Conservation (phyloP, 2,329 filamentous ascomycete species). For the Mycosphaerella arachidis region DNA sequence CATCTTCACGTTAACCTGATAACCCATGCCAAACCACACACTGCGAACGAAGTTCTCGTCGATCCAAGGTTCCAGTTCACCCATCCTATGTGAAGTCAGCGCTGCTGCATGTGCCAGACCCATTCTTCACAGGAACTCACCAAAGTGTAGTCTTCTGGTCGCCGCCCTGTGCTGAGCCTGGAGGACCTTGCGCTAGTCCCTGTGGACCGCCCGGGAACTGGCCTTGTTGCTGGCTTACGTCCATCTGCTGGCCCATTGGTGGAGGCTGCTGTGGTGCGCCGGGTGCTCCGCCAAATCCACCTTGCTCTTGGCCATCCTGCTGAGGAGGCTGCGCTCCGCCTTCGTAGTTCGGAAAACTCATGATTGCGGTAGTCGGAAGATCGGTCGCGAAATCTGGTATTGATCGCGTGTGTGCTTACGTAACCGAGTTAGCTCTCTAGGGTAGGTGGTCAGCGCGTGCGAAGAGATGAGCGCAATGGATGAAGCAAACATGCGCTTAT, state of each 20-base stretch:
- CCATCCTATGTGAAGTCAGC: constrained; percentile 68
- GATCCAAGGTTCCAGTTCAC: constrained; percentile 97
- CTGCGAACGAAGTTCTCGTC: constrained; percentile 98
- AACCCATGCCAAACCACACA: constrained; percentile 87
- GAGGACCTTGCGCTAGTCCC: constrained; percentile 39
- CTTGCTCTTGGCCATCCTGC: constrained; percentile 29
- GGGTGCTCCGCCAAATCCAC: constrained; percentile 46
- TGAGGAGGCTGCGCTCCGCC: constrained; percentile 57
- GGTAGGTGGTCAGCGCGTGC: constrained; percentile 10
- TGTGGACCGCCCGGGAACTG: constrained; percentile 42
- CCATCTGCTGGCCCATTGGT: constrained; percentile 55
- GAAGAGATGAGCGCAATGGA: constrained; percentile 2
- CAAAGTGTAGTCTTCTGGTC: constrained; percentile 52
- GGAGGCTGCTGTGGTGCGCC: constrained; percentile 47
- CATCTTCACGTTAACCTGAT: constrained; percentile 98
- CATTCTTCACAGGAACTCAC: constrained; percentile 33
- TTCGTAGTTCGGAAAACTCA: constrained; percentile 66
- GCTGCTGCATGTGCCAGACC: background rate
- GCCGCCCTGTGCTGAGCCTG: constrained; percentile 33
- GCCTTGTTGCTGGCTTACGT: constrained; percentile 43
- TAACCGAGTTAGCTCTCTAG: constrained; percentile 15
- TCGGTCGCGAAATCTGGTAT: constrained; percentile 12
- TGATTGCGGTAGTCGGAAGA: constrained; percentile 36
- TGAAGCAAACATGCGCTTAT: background rate
- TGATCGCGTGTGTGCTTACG: constrained; percentile 21